phyloP scores from a whole-genome alignment of 345 rosid genomes.

The Gossypium rotundifolium region DNA sequence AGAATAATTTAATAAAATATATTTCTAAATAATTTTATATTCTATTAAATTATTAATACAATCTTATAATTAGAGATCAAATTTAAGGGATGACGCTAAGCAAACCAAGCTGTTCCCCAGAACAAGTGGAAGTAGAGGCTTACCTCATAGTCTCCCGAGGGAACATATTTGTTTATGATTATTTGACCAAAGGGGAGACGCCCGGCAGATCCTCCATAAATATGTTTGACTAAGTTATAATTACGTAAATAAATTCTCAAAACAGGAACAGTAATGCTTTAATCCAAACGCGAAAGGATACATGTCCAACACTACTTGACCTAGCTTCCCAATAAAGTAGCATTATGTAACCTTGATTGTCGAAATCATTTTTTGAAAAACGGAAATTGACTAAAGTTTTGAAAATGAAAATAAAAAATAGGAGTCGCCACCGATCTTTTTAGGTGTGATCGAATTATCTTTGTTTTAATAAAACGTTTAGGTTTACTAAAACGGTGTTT shows the following conservation, averaged over 20 bases:
- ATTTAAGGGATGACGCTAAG: not conserved
- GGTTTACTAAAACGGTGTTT: too few species aligned
- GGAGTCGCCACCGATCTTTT: too few species aligned
- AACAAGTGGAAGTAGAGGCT: not conserved
- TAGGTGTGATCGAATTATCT: too few species aligned
- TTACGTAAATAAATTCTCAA: not conserved
- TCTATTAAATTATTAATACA: too few species aligned
- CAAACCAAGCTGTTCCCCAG: not conserved
- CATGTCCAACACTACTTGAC: not conserved
- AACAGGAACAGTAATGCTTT: constrained; percentile 4
- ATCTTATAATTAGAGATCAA: too few species aligned
- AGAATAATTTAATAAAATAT: too few species aligned
- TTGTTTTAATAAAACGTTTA: too few species aligned
- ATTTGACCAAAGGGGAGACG: not conserved
- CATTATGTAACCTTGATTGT: not conserved
- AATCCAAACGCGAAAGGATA: not conserved
- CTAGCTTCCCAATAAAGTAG: not conserved
- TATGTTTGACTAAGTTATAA: not conserved
- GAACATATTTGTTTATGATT: not conserved
- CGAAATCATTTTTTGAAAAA: too few species aligned
- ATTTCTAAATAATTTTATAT: too few species aligned
- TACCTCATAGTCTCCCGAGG: not conserved
- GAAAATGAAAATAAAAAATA: too few species aligned
- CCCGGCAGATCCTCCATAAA: not conserved
- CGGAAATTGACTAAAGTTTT: too few species aligned